These are phyloP conservation scores for Lepidium aucheri DNA, from an alignment of 345 rosid species.

Conservation along the genomic window DNA sequence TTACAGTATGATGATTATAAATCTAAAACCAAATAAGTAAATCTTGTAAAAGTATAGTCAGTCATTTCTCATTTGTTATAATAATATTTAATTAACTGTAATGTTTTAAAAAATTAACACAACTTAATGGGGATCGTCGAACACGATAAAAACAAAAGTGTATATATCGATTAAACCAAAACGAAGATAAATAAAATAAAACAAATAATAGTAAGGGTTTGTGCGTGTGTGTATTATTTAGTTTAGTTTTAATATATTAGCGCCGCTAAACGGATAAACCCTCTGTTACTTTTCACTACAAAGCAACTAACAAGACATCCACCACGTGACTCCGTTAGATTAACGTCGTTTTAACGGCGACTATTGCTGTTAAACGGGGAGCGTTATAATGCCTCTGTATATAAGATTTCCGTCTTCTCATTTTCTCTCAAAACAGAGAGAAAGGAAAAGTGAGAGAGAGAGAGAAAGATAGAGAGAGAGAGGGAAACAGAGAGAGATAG, in stretches of 20 bases:
- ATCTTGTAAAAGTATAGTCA: too few species aligned
- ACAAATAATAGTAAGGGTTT: background rate
- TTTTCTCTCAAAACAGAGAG: constrained; percentile 5
- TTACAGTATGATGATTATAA: too few species aligned
- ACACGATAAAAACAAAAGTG: constrained; percentile 19
- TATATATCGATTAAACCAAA: constrained; percentile 14
- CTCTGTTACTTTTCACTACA: constrained; percentile 11
- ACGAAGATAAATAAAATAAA: background rate
- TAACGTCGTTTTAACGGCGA: constrained; percentile 20
- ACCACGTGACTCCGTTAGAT: constrained; percentile 26
- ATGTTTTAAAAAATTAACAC: background rate
- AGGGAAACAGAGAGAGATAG: too few species aligned
- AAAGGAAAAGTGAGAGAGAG: background rate
- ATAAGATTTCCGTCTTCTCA: constrained; percentile 20
- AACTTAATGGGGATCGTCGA: constrained; percentile 15
- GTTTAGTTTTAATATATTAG: background rate
- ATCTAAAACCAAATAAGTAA: too few species aligned
- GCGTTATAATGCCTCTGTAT: constrained; percentile 14
- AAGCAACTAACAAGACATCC: constrained; percentile 15
- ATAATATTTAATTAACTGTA: too few species aligned
- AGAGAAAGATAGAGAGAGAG: background rate
- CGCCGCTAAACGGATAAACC: constrained; percentile 32
- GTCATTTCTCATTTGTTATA: too few species aligned
- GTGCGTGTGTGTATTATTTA: constrained; percentile 11
- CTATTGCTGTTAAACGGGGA: constrained; percentile 12